Evolutionary conservation across 805 yeast species (phyloP), one percentile per base, ranked within the genome.

Genomic region (Metschnikowia gelsemii): DNA sequence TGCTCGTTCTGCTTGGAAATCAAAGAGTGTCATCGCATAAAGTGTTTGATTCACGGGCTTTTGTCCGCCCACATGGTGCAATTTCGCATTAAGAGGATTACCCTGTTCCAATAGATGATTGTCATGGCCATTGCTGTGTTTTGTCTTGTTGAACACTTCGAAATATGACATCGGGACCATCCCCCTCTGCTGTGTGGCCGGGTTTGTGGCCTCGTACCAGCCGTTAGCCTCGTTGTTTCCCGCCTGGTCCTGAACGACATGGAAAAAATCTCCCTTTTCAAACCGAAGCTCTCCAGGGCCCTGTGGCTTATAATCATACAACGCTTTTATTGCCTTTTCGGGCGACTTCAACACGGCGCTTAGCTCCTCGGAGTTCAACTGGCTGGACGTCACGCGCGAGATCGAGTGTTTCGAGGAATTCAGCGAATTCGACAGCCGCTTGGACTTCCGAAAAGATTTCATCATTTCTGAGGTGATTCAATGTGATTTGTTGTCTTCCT

Each of bases 191-290:
- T 83, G 79, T 24, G 85, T 79, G 34, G 84, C 77, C 11, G 98
- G 97, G 59, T 91, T 89, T 38, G 82, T 79, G 2, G 95, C 97
- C 56, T 87, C 89, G 56, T 80, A 87, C 90, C 96, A 89, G 50
- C 80, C 83, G 41, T 76, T 71, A 32, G 59, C 62, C 41, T 52
- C 56, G 33, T 46, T 51, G 19, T 51, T 49, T n/a, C 49, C 59
- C 17, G 54, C 57, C 33, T 40, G 42, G 31, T 41, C 48, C 22
- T 56, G 62, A 14, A 68, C 35, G 2, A 93, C 95, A 57, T 87
- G 88, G 65, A 90, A 87, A 58, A 89, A 90, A 57, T 91, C 97
- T 27, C 96, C 96, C 51, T 80, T 79, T 31, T 64, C 57, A 60
- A 93, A 91, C 22, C 79, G 73, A 25, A 91, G 72, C 59, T 91